Evolutionary conservation across 257 asterid genomes (phyloP).

Genomic region (Apocynum venetum): DNA sequence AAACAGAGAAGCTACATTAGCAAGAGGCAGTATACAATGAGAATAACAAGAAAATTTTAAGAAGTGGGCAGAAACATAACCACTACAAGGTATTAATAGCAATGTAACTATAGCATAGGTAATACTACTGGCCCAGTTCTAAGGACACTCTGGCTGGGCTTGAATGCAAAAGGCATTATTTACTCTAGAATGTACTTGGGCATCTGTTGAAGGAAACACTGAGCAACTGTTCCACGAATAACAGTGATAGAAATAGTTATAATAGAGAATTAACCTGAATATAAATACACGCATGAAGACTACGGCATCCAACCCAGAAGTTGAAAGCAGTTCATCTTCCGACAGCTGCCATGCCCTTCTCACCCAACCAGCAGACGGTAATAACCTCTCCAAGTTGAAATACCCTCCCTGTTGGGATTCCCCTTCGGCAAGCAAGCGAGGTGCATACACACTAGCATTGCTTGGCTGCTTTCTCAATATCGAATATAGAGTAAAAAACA

Average conservation of each 20-base stretch:
- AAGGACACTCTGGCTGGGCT: background rate
- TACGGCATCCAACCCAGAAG: slow-evolving; percentile 84
- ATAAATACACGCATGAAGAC: slow-evolving; percentile 88
- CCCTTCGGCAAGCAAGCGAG: slow-evolving; percentile 81
- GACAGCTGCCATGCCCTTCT: slow-evolving; percentile 76
- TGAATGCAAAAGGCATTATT: background rate
- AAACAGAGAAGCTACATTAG: slow-evolving; percentile 15
- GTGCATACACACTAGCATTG: slow-evolving; percentile 59
- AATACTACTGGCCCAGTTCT: background rate
- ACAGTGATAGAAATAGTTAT: background rate
- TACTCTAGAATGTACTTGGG: background rate
- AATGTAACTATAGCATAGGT: background rate
- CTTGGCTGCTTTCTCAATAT: slow-evolving; percentile 65
- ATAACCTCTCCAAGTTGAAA: slow-evolving; percentile 34
- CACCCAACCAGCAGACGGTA: slow-evolving; percentile 74
- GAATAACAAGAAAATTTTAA: background rate
- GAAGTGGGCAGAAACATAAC: background rate
- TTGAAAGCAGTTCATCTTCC: slow-evolving; percentile 68
- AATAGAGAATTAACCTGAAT: slow-evolving; percentile 49
- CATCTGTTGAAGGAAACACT: background rate
- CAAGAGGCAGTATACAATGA: slow-evolving; percentile 12
- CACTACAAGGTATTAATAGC: background rate
- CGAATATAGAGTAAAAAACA: slow-evolving; percentile 56
- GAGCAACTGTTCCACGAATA: background rate
- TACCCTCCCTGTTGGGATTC: slow-evolving; percentile 31